Percentiles rank a stretch among this genome's conserved stretches.
Conservation (phyloP, 129 eudicot genomes). For the Flaveria trinervia region DNA sequence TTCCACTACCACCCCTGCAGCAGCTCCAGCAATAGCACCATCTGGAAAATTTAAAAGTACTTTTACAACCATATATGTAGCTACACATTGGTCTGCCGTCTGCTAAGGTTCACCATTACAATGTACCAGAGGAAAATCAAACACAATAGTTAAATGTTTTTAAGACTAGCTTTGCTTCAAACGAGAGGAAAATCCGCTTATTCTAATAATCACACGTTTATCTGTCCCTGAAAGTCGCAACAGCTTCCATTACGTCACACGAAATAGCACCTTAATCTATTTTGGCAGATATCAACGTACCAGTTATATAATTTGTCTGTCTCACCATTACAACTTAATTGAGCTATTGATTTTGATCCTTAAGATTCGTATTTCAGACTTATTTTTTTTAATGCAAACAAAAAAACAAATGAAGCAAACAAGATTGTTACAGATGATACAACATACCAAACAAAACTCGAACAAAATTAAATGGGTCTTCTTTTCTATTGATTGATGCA, state of each 20-base stretch:
- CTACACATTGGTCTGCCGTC: constrained; percentile 15
- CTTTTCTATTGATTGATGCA: constrained; percentile 37
- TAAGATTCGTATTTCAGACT: neutral
- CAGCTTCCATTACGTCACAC: constrained; percentile 3
- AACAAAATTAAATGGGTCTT: constrained; percentile 50
- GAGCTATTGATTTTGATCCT: neutral
- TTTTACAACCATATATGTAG: neutral
- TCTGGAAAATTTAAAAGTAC: constrained; percentile 42
- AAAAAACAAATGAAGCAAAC: neutral
- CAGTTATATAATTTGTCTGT: neutral
- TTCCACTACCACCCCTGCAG: constrained; percentile 90
- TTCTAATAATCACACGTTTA: neutral
- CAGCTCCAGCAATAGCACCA: constrained; percentile 89
- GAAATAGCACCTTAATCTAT: neutral
- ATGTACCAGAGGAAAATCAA: neutral
- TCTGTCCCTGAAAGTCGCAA: constrained; percentile 6
- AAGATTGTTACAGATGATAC: constrained; percentile 5
- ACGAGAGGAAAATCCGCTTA: neutral
- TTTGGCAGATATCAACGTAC: neutral
- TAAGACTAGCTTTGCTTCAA: neutral
- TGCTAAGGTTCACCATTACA: neutral
- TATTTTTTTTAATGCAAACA: neutral
- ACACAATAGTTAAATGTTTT: constrained; percentile 3
- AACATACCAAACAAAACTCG: constrained; percentile 50
- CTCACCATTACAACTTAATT: neutral